Evolutionary conservation across 352 stramenopile genomes (phyloP).

Genomic region (Blastocystis sp.): DNA sequence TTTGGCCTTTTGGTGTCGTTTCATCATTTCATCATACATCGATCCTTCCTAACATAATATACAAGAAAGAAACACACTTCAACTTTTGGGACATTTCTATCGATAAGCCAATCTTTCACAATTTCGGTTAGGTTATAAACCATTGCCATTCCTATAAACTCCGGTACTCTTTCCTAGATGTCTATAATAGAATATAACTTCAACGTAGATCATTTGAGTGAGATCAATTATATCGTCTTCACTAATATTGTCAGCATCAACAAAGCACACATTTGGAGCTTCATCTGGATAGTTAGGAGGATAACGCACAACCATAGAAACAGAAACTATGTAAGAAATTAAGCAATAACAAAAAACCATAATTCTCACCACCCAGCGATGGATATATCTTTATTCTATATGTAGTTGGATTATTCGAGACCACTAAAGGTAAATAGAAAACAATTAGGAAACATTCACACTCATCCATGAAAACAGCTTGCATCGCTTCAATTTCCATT

Average conservation of each 20-base stretch:
- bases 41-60: constrained; percentile 8
- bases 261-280: constrained; percentile 36
- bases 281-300: constrained; percentile 44
- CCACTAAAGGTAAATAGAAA: background rate
- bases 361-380: constrained; percentile 1
- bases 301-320: constrained; percentile 23
- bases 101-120: constrained; percentile 41
- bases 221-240: constrained; percentile 42
- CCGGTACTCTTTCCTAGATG: background rate
- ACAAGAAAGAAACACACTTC: background rate
- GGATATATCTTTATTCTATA: constrained; percentile 29
- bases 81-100: constrained; percentile 19
- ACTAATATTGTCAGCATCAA: constrained; percentile 23
- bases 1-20: background rate
- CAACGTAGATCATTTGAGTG: constrained; percentile 41
- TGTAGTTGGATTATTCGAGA: background rate
- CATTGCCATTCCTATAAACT: constrained; percentile 47
- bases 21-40: constrained; percentile 53
- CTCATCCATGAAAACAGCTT: constrained; percentile 58
- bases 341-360: background rate
- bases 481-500: constrained; percentile 53
- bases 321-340: background rate
- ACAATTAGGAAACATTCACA: background rate
- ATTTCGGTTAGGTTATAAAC: constrained; percentile 42
- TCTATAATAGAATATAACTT: background rate